Evolutionary conservation across 2,329 filamentous ascomycete species (phyloP), one percentile per base, ranked within the genome.

Genomic region (Zelopaecilomyces penicillatus): DNA sequence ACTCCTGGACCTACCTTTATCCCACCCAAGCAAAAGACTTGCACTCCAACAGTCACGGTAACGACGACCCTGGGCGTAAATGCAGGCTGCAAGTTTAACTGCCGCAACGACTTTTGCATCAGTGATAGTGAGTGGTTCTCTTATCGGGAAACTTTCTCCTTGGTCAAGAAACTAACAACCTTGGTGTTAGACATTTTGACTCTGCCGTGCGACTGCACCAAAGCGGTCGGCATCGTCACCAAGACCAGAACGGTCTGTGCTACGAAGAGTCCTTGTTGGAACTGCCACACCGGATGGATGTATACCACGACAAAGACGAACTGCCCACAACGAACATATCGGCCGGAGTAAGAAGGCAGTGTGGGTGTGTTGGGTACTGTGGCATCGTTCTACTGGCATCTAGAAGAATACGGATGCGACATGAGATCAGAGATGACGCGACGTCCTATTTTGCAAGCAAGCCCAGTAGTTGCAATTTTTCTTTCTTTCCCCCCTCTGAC

Each of bases 181-280:
- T 19, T 9, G 19, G 7, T 5, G 30, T n/a, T 29, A 53, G 51
- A 44, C 7, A 33, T 52, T 12, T 39, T 50, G 30, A 51, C 50
- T 3, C 19, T 54, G 36, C 52, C 50, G 6, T 54, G 52, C 37
- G 50, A 50, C 4, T 52, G 52, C 37, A 45, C 49, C 7, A 46
- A 27, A 26, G 50, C 49, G 8, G 45, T 38, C 11, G 28, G 39
- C 4, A 47, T 51, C 12, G 42, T 50, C 29, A 54, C 49, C 9
- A 40, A 40, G 42, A 52, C 52, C 10, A 29, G 37, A 28, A 50
- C 49, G 28, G 38, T 58, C 41, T 52, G 50, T 37, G 44, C 48
- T 10, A 46, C 39, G 10, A 28, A n/a, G 36, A 48, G 42, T 30
- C 50, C 48, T 5, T 52, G 50, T 11, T 46, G 31, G 34, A 44